Percentiles rank a stretch among this genome's conserved stretches.
Evolutionary conservation across 78 protist genomes (phyloP).

Genomic region (Isochrysis galbana): DNA sequence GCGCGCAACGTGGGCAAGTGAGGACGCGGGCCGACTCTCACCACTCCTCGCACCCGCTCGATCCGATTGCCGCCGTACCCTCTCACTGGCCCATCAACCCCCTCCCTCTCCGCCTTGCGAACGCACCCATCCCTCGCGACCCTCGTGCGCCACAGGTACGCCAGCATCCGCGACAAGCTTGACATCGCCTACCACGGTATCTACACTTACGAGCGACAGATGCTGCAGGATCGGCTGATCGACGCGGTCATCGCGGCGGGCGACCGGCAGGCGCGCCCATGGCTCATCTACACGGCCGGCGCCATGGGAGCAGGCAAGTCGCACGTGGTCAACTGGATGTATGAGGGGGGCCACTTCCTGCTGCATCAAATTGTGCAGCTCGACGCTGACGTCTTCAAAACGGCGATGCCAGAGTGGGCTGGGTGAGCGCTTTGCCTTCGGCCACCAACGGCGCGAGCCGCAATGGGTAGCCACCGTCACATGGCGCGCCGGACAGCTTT

Average conservation of each 20-base stretch:
- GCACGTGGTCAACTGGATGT: slow-evolving; percentile 11
- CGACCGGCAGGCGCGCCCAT: slow-evolving; percentile 4
- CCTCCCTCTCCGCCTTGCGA: too few species aligned
- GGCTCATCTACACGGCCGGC: slow-evolving; percentile 46
- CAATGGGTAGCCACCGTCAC: too few species aligned
- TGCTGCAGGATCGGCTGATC: slow-evolving; percentile 6
- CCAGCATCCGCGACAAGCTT: not conserved
- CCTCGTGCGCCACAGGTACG: too few species aligned
- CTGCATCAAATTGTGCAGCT: slow-evolving; percentile 9
- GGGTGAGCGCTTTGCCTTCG: too few species aligned
- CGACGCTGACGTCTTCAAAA: slow-evolving; percentile 31
- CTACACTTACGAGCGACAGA: not conserved
- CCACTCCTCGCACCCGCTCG: too few species aligned
- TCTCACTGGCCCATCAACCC: too few species aligned
- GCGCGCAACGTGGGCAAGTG: not conserved
- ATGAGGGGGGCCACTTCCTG: slow-evolving; percentile 10
- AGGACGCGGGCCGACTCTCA: too few species aligned
- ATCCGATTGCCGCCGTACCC: too few species aligned
- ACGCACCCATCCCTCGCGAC: too few species aligned
- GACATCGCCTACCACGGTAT: slow-evolving; percentile 29
- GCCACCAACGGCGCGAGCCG: too few species aligned
- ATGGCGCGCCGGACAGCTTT: too few species aligned
- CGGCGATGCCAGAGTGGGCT: slow-evolving; percentile 33
- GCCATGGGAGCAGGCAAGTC: slow-evolving; percentile 50
- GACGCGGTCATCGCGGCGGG: not conserved